A percentile compares a stretch with the other conserved stretches of the same genome.
Evolutionary conservation across 768 basidiomycete genomes (phyloP).

Genomic region (Coprinellus aureogranulatus): DNA sequence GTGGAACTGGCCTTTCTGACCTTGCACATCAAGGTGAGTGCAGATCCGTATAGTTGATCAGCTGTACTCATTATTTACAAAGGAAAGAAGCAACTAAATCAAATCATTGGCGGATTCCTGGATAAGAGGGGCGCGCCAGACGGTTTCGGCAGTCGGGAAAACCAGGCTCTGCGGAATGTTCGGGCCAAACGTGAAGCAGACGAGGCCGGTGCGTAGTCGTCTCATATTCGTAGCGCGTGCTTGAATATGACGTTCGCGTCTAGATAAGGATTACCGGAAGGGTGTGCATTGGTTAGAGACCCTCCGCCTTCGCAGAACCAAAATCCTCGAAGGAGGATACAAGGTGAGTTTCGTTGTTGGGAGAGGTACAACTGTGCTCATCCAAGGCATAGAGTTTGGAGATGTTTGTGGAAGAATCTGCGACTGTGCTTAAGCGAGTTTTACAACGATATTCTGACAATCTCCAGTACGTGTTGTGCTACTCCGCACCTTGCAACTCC

Average conservation of each 20-base stretch:
- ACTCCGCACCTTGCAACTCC: constrained; percentile 2
- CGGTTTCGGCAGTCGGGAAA: constrained; percentile 56
- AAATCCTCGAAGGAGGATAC: constrained; percentile 79
- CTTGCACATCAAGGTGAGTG: constrained; percentile 75
- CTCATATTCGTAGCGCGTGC: constrained; percentile 1
- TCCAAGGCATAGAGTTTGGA: constrained; percentile 65
- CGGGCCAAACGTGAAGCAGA: constrained; percentile 87
- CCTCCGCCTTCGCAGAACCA: constrained; percentile 73
- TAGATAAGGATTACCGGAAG: constrained; percentile 88
- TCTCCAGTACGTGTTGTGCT: constrained; percentile 65
- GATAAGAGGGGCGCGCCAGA: constrained; percentile 76
- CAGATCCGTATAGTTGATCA: neutral
- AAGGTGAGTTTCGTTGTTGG: constrained; percentile 42
- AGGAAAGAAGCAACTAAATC: constrained; percentile 87
- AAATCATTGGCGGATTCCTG: constrained; percentile 73
- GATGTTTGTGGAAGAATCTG: constrained; percentile 72
- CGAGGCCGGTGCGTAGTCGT: constrained; percentile 67
- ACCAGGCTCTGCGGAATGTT: constrained; percentile 68
- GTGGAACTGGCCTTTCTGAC: constrained; percentile 81
- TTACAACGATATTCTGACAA: constrained; percentile 79
- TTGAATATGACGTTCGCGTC: neutral
- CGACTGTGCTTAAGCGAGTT: constrained; percentile 57
- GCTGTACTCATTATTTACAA: constrained; percentile 5
- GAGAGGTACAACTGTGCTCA: neutral
- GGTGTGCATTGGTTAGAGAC: constrained; percentile 94